These are phyloP conservation scores for sunflower (Helianthus annuus) DNA, from an alignment of 129 eudicot species.

Conservation along the genomic window HanXRQr2.0-SUNRISE NC_035445.2:102147161-102147660, in stretches of 20 bases:
- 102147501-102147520: neutral
- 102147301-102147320: too few species aligned
- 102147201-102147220: too few species aligned
- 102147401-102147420: neutral
- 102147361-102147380: too few species aligned
- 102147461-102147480: neutral
- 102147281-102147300: too few species aligned
- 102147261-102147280: too few species aligned
- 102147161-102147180: too few species aligned
- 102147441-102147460: neutral
- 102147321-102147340: too few species aligned
- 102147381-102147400: neutral
- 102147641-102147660: neutral
- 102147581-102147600: conserved; percentile 2
- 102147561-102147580: neutral
- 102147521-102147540: neutral
- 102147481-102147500: neutral
- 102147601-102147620: neutral
- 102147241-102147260: too few species aligned
- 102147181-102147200: too few species aligned
- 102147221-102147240: too few species aligned
- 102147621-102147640: neutral
- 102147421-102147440: neutral
- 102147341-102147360: too few species aligned
- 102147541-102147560: neutral